These are phyloP conservation scores for Chlamydomonas schloesseri DNA, from an alignment of 139 green algal genomes.

Conservation along the genomic window DNA sequence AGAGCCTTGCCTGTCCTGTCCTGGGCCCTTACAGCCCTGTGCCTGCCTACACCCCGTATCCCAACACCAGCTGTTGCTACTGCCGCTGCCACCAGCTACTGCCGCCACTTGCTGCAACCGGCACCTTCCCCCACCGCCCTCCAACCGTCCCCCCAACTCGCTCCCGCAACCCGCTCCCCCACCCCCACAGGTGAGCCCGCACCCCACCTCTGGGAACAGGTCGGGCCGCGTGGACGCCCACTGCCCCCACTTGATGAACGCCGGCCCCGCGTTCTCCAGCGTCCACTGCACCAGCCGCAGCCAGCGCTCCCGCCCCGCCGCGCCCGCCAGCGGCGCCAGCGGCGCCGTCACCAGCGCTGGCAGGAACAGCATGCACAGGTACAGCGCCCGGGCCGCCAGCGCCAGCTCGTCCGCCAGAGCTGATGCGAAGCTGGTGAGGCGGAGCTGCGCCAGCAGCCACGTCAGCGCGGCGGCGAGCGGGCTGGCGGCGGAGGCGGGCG, in stretches of 20 bases:
- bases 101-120: too few relatives aligned
- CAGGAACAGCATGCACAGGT: conserved; percentile 77
- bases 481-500: not conserved
- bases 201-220: conserved; percentile 85
- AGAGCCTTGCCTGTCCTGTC: too few relatives aligned
- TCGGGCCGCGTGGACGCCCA: conserved; percentile 89
- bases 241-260: conserved; percentile 94
- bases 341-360: conserved; percentile 66
- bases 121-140: too few relatives aligned
- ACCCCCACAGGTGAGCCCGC: conserved; percentile 36
- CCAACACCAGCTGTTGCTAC: too few relatives aligned
- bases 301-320: conserved; percentile 66
- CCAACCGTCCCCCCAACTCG: not conserved
- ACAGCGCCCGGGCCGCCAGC: conserved; percentile 61
- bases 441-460: not conserved
- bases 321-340: conserved; percentile 47
- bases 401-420: conserved; percentile 47
- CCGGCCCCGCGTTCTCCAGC: conserved; percentile 76
- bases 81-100: too few relatives aligned
- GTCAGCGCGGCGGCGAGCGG: not conserved
- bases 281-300: conserved; percentile 83
- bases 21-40: too few relatives aligned
- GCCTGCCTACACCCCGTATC: too few relatives aligned
- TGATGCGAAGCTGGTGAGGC: not conserved
- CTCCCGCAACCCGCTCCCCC: conserved; percentile 55